These are phyloP conservation scores for Moelleriella libera DNA, from an alignment of 2,329 filamentous ascomycete species.

Conservation along the genomic window DNA sequence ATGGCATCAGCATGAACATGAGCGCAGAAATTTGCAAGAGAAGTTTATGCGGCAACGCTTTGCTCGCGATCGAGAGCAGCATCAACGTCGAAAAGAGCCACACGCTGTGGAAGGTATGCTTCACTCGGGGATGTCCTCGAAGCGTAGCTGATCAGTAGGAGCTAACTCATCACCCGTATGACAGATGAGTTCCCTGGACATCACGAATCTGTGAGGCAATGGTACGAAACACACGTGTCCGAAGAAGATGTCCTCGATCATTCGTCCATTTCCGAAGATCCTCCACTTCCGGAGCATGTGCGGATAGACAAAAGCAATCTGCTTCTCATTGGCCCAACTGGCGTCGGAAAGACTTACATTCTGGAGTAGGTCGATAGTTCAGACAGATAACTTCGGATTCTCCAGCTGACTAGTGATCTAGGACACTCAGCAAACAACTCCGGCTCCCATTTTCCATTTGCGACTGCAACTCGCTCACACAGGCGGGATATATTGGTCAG, in stretches of 20 bases:
- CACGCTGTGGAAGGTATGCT: constrained; percentile 68
- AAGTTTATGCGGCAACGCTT: constrained; percentile 58
- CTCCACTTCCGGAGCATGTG: constrained; percentile 30
- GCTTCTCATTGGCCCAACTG: constrained; percentile 78
- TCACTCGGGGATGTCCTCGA: not conserved
- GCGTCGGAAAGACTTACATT: constrained; percentile 94
- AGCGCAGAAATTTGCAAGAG: constrained; percentile 40
- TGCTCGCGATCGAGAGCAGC: constrained; percentile 48
- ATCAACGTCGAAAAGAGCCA: constrained; percentile 38
- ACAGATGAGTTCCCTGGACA: constrained; percentile 43
- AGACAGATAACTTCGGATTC: not conserved
- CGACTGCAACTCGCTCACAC: constrained; percentile 90
- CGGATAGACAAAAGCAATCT: constrained; percentile 95
- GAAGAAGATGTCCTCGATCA: constrained; percentile 22
- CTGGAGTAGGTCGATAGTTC: constrained; percentile 40
- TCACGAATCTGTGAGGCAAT: constrained; percentile 28
- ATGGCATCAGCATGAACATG: constrained; percentile 62
- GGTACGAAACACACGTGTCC: constrained; percentile 20
- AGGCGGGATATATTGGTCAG: constrained; percentile 94
- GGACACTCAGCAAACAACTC: constrained; percentile 81
- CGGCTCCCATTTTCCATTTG: constrained; percentile 92
- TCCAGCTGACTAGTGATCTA: constrained; percentile 20
- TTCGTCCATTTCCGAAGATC: constrained; percentile 35
- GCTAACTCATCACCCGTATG: not conserved
- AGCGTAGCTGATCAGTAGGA: not conserved